These are phyloP conservation scores for Cornus controversa DNA, from an alignment of 148 eudicot species.

Conservation along the genomic window DNA sequence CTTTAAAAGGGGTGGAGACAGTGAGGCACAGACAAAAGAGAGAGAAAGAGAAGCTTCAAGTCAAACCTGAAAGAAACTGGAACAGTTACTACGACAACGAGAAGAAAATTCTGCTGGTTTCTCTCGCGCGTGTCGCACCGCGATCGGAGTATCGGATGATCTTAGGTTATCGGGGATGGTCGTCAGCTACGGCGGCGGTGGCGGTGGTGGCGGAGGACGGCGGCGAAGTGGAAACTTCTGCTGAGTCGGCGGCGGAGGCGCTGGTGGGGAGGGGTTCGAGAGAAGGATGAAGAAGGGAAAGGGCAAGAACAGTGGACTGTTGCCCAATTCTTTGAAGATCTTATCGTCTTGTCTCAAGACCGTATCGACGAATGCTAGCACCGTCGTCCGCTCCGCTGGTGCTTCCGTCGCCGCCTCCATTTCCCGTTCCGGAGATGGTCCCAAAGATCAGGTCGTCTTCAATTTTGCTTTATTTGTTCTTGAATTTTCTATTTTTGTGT, in stretches of 20 bases:
- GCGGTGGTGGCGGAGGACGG: neutral
- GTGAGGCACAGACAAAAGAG: neutral
- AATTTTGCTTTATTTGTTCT: neutral
- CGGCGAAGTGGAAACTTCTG: neutral
- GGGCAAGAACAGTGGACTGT: conserved; percentile 23
- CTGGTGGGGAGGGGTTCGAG: neutral
- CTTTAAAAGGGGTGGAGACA: neutral
- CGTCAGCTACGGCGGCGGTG: conserved; percentile 22
- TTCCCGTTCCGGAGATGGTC: conserved; percentile 28
- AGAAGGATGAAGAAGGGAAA: conserved; percentile 22
- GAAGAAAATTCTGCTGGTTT: neutral
- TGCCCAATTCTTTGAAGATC: conserved; percentile 39
- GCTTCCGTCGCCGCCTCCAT: conserved; percentile 37
- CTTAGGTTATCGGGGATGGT: conserved; percentile 14
- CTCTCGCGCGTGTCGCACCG: neutral
- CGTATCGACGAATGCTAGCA: conserved; percentile 35
- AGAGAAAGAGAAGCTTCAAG: conserved; percentile 1
- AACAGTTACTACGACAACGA: neutral
- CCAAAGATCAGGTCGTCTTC: conserved; percentile 33
- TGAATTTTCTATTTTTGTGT: neutral
- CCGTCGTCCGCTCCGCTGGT: conserved; percentile 34
- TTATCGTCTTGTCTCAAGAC: conserved; percentile 38
- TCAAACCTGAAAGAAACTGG: conserved; percentile 9
- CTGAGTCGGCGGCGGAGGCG: conserved; percentile 14
- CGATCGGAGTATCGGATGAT: conserved; percentile 20